Evolutionary conservation across 768 basidiomycete genomes (phyloP).

Genomic region (Cubamyces sp.): DNA sequence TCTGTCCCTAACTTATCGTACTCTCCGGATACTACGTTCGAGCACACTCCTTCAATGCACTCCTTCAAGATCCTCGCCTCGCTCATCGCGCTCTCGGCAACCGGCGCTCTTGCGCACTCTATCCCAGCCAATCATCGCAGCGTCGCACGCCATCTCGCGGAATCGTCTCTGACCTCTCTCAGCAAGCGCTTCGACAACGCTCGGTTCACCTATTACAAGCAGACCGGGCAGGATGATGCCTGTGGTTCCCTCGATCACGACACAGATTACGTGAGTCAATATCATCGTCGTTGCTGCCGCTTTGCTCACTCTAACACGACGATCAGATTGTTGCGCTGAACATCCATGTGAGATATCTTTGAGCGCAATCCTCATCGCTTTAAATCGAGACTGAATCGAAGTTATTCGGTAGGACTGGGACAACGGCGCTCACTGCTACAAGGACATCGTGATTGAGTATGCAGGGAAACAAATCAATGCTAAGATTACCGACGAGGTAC

Average conservation of each 20-base stretch:
- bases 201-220: slow-evolving; percentile 19
- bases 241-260: slow-evolving; percentile 17
- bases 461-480: slow-evolving; percentile 61
- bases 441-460: slow-evolving; percentile 62
- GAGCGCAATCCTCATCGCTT: no score
- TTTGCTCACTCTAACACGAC: not conserved
- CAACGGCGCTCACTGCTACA: slow-evolving; percentile 53
- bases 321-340: slow-evolving; percentile 56
- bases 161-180: no score
- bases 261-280: slow-evolving; percentile 19
- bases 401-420: slow-evolving; percentile 55
- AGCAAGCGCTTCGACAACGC: slow-evolving; percentile 16
- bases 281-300: not conserved
- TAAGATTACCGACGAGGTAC: slow-evolving; percentile 62
- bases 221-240: slow-evolving; percentile 9
- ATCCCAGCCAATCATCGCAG: no score
- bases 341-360: slow-evolving; percentile 25
- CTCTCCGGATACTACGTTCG: no score
- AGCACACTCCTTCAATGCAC: no score
- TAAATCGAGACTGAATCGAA: not conserved
- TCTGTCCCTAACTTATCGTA: no score
- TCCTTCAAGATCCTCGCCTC: no score
- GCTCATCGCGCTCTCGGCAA: no score
- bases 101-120: no score
- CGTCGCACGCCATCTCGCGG: no score